Evolutionary conservation across 192 early-diverging fungal species (phyloP), one percentile per base, ranked within the genome.

Genomic region (Neocallimastix lanati): DNA sequence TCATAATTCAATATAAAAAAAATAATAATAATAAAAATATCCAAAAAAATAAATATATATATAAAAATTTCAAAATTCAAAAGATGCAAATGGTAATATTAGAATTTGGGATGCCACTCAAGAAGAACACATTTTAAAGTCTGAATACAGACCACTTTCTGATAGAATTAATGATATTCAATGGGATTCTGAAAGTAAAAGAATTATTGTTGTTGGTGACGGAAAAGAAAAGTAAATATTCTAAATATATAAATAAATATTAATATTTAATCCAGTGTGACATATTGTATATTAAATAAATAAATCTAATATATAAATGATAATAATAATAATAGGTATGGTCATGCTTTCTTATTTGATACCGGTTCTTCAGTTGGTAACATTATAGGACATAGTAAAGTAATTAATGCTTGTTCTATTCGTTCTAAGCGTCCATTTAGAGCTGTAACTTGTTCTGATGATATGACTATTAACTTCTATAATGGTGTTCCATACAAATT

Each of bases 121-220:
- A 80, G 90, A 87, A 30, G 91, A 92, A 78, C 93, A 96, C 50
- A 91, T 93, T 33, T 82, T 97, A 79, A 98, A 97, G 83, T 90
- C 90, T 80, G 94, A 98, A 83, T 90, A 90, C 30, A 37, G 78
- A 28, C 93, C 81, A 81, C 83, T 79, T 13, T 38, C 85, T n/a
- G 96, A 93, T 14, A 88, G 86, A 78, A 87, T 99, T 78, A 93
- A 88, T 81, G 97, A 99, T 82, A 82, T 99, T 77, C 91, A 92
- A 12, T 99, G 97, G 97, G 96, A 97, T 87, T 86, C 86, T 78
- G 97, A 99, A 80, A 95, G 93, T 87, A 94, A 99, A 86, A 90
- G 97, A 29, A 84, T 99, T n/a, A 92, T 99, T 84, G 97, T 93
- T 28, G 97, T 96, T 6, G 97, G 97, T 77, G 93, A 96, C 77